Conservation (phyloP, 129 eudicot genomes). For the Heracleum sosnowskyi region DNA sequence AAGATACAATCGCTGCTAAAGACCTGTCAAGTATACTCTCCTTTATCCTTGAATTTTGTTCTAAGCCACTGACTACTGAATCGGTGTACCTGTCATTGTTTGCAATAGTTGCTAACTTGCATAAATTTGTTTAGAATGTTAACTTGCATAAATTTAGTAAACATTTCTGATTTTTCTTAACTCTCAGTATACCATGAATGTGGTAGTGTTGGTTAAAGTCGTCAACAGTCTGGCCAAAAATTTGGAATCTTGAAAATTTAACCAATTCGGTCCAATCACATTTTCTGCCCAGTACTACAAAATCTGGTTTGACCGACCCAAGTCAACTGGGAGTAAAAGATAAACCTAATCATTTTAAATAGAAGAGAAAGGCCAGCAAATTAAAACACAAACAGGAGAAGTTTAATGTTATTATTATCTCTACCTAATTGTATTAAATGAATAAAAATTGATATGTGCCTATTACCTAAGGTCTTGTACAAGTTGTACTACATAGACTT, state of each 20-base stretch:
- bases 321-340: not conserved
- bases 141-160: too few species aligned
- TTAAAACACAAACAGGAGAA: not conserved
- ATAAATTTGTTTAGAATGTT: too few species aligned
- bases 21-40: not conserved
- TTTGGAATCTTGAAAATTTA: not conserved
- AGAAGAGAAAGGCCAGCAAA: not conserved
- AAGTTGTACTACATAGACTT: not conserved
- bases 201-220: not conserved
- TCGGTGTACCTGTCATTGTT: not conserved
- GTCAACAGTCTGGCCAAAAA: not conserved
- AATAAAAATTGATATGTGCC: not conserved
- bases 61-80: not conserved
- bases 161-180: not conserved
- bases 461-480: not conserved
- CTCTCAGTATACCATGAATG: not conserved
- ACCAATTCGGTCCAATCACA: not conserved
- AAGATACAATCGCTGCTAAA: not conserved
- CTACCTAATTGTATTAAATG: not conserved
- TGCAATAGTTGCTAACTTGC: not conserved
- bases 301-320: not conserved
- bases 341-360: not conserved
- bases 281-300: not conserved
- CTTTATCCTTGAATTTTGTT: not conserved
- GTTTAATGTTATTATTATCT: not conserved